phyloP scores from a whole-genome alignment of 1,284 basidiomycete species.

The Tremellales sp. region DNA sequence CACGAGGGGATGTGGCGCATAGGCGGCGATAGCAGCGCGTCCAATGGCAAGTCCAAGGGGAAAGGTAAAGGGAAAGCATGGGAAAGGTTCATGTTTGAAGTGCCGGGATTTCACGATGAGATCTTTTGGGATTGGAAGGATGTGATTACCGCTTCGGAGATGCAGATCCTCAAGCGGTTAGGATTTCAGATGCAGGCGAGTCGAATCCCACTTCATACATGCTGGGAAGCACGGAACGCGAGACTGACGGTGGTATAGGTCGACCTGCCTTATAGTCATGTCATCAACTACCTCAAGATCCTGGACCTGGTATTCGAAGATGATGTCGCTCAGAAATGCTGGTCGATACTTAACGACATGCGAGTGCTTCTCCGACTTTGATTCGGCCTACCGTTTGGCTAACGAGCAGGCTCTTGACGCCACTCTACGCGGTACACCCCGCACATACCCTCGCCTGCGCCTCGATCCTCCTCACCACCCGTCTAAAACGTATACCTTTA shows the following conservation, averaged over 20 bases:
- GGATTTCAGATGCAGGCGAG: constrained; percentile 69
- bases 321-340: constrained; percentile 70
- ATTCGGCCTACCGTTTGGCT: neutral
- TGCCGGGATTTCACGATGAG: constrained; percentile 40
- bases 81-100: constrained; percentile 35
- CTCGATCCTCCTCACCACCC: constrained; percentile 69
- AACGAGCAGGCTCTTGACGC: constrained; percentile 70
- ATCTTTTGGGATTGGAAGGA: constrained; percentile 50
- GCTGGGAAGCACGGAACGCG: neutral
- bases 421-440: constrained; percentile 80
- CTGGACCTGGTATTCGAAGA: constrained; percentile 67
- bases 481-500: constrained; percentile 65
- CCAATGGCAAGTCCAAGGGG: neutral
- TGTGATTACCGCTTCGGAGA: constrained; percentile 86
- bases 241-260: constrained; percentile 57
- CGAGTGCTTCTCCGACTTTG: constrained; percentile 49
- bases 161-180: constrained; percentile 93
- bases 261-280: constrained; percentile 85
- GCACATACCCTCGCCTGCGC: constrained; percentile 84
- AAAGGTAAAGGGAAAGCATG: constrained; percentile 21
- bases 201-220: constrained; percentile 2
- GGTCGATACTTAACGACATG: constrained; percentile 91
- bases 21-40: neutral
- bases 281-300: constrained; percentile 91
- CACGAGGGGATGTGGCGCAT: neutral